Evolutionary conservation across 352 stramenopile genomes (phyloP).

Genomic region (Pythium plurisporium): DNA sequence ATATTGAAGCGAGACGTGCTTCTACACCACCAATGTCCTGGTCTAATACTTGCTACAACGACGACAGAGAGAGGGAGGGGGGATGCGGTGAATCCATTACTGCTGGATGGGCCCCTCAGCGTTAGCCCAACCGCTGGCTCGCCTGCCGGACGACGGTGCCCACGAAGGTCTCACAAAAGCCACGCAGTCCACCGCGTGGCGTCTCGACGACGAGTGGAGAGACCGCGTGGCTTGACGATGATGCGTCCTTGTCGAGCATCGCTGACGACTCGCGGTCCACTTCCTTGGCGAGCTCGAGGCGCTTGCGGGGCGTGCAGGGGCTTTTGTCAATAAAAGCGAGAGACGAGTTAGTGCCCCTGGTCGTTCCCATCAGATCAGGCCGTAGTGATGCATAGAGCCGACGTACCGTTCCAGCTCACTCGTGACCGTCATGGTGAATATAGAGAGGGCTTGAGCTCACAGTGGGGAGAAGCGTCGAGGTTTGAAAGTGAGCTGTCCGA

Average conservation of each 20-base stretch:
- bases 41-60: background rate
- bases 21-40: background rate
- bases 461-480: background rate
- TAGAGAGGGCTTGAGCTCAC: background rate
- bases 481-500: background rate
- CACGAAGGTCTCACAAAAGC: constrained; percentile 49
- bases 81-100: background rate
- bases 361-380: background rate
- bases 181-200: constrained; percentile 24
- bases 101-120: constrained; percentile 10
- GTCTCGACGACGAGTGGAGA: background rate
- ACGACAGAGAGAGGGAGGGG: constrained; percentile 2
- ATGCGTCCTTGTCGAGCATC: constrained; percentile 13
- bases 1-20: constrained; percentile 1
- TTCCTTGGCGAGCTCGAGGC: constrained; percentile 45
- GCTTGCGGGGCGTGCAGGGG: constrained; percentile 62
- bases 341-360: background rate
- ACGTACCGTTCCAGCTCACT: constrained; percentile 17
- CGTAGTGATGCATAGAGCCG: background rate
- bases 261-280: constrained; percentile 44
- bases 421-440: constrained; percentile 12
- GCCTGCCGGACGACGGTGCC: constrained; percentile 34
- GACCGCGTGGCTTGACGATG: background rate
- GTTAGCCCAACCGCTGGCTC: constrained; percentile 11
- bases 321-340: constrained; percentile 14